Percentiles rank a stretch among this genome's conserved stretches.
Conservation (phyloP, 2,329 filamentous ascomycete species). For the Gaeumannomyces tritici region DNA sequence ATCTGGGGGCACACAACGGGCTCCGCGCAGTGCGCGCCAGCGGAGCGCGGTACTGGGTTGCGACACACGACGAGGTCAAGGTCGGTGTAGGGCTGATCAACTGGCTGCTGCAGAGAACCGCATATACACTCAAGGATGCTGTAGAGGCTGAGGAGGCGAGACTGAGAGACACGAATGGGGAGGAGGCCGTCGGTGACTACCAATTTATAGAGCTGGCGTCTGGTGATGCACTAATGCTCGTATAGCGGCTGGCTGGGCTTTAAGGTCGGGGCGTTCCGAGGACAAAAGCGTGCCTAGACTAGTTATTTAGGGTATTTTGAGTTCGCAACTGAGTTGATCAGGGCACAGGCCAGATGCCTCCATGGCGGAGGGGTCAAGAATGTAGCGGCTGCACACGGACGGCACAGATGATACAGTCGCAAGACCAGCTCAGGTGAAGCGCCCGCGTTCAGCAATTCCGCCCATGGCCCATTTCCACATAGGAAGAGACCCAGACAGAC, state of each 20-base stretch:
- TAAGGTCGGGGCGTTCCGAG: neutral
- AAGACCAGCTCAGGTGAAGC: neutral
- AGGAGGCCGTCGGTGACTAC: slow-evolving; percentile 25
- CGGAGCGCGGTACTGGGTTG: slow-evolving; percentile 52
- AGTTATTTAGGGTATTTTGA: neutral
- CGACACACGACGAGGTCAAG: slow-evolving; percentile 57
- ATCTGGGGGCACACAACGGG: slow-evolving; percentile 54
- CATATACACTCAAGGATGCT: slow-evolving; percentile 32
- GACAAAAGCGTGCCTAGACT: neutral
- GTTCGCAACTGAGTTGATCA: neutral
- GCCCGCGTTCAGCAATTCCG: neutral
- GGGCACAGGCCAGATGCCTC: neutral
- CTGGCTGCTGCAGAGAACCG: slow-evolving; percentile 34
- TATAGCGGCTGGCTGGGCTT: slow-evolving; percentile 14
- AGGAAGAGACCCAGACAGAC: neutral
- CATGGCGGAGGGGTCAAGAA: neutral
- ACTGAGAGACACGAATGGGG: slow-evolving; percentile 10
- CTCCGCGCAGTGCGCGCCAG: slow-evolving; percentile 42
- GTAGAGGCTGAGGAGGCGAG: slow-evolving; percentile 24
- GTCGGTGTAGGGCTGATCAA: slow-evolving; percentile 47
- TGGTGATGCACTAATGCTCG: slow-evolving; percentile 43
- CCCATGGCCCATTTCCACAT: neutral
- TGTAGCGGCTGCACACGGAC: neutral
- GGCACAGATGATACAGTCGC: neutral
- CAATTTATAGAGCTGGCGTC: slow-evolving; percentile 44